Base-by-base conservation (phyloP, 1,284 basidiomycete genomes). In the Cryptococcus sp. region DNA sequence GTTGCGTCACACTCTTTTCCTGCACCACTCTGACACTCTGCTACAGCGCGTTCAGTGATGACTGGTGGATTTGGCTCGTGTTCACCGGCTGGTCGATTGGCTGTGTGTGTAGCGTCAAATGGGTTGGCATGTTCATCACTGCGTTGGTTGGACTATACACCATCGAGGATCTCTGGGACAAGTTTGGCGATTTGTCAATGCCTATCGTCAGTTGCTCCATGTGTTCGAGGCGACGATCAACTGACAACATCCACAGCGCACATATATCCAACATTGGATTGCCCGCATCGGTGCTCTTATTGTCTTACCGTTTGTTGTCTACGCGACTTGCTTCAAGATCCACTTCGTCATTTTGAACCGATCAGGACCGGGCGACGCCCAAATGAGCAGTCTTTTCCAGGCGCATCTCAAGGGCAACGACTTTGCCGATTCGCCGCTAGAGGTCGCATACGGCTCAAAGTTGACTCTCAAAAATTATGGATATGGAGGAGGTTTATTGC, bases 351-450 rank as follows among this genome's bases (percentile, higher is more conserved):
- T 99, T 66, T 83, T 99, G 52, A 96, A 91, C 78, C 90, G 92
- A 61, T 90, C 91, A 4, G 95, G 95, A 45, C 91, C 95, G 8
- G 95, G 95, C 20, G 95, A 99, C 74, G 89, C 94, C 1, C 95
- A 99, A 78, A 99, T 99, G 95, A 93, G 90, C 77, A 95, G 92
- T 4, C 83, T 99, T 25, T 99, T 99, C 85, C 95, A 99, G 78
- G 93, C 94, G n/a, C 92, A 97, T 70, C 84, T 99, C 4, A 82
- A 85, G 25, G 96, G 95, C 39, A 99, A 98, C 73, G 91, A 96
- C 72, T 98, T 98, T 79, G 81, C 87, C 16, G 82, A 84, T 62
- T 93, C 92, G 69, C 93, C 93, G 4, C 85, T 94, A 1, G 94
- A 98, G 69, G 81, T 96, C 60, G 94, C 93, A 0, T 88, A 85